Evolutionary conservation across 2,329 filamentous ascomycete genomes (phyloP), one percentile per base, ranked within the genome.

Genomic region (Aspergillus sp.): DNA sequence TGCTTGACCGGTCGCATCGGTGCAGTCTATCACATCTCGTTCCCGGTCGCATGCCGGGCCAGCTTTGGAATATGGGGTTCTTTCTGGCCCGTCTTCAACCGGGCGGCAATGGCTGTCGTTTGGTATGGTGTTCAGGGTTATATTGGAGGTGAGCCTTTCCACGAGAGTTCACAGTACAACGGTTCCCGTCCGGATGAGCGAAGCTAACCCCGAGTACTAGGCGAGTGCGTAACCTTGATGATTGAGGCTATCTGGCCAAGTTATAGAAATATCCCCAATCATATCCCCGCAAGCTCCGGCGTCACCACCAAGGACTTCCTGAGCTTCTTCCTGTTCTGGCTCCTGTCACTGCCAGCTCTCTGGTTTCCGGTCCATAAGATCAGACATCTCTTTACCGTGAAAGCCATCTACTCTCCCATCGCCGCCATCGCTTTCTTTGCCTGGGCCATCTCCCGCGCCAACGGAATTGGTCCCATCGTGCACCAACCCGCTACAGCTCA

Each of bases 301-400:
- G 92, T 91, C 1, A 87, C 83, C 19, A 96, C 91, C 0, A 85
- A 87, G 43, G 85, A 89, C 66, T 96, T 91, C 69, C 84, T 88
- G 48, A 91, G 89, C 12, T 97, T 96, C 79, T 89, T 96, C 80
- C 79, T 97, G 59, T 97, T 96, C 76, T 96, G 91, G 91, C 73
- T 91, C 2, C 80, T 84, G 64, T 93, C 90, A 1, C 81, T 96
- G 1, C 92, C 92, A 0, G 91, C 91, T 19, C 89, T 96, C 62
- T 96, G 90, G 88, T 93, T 95, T 67, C 92, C 91, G 0, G 91
- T 96, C 1, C 91, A 96, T 76, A 87, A 94, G 78, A 88, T 96
- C 70, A 87, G 92, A 49, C 92, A 97, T 74, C 81, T 97, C 4
- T 97, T 97, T 78, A 97, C 92, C 0, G 90, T 91, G 71, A 97